Conservation (phyloP, 2,329 filamentous ascomycete species). For the Paraphaeosphaeria sporulosa region DNA sequence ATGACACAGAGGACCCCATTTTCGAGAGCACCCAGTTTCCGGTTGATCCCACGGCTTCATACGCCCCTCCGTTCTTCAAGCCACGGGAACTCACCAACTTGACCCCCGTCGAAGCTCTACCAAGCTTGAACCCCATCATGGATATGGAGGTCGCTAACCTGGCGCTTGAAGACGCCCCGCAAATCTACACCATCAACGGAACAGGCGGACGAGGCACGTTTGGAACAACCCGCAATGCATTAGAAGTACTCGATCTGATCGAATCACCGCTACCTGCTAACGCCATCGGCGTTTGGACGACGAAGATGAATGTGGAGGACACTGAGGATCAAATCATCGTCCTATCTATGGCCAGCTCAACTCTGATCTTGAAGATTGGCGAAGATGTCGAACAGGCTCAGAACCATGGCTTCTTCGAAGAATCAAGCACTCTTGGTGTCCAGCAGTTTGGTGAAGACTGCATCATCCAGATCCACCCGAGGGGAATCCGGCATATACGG, state of each 20-base stretch:
- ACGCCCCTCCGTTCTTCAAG: conserved; percentile 84
- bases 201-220: conserved; percentile 89
- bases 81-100: conserved; percentile 82
- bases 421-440: conserved; percentile 87
- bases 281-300: conserved; percentile 94
- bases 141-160: conserved; percentile 93
- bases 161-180: conserved; percentile 90
- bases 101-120: conserved; percentile 81
- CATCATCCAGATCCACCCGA: conserved; percentile 93
- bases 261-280: conserved; percentile 88
- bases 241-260: conserved; percentile 95
- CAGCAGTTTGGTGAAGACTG: conserved; percentile 94
- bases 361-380: conserved; percentile 90
- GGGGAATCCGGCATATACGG: conserved; percentile 90
- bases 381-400: conserved; percentile 96
- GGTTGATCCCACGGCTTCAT: conserved; percentile 73
- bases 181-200: conserved; percentile 93
- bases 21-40: conserved; percentile 85
- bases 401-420: conserved; percentile 89
- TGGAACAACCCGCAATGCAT: conserved; percentile 87
- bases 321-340: conserved; percentile 94
- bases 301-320: conserved; percentile 81
- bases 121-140: conserved; percentile 89
- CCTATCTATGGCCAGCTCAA: conserved; percentile 89
- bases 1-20: conserved; percentile 89